Evolutionary conservation across 371 early-diverging fungal species (phyloP).

Genomic region (Dinochytrium kinnereticum): DNA sequence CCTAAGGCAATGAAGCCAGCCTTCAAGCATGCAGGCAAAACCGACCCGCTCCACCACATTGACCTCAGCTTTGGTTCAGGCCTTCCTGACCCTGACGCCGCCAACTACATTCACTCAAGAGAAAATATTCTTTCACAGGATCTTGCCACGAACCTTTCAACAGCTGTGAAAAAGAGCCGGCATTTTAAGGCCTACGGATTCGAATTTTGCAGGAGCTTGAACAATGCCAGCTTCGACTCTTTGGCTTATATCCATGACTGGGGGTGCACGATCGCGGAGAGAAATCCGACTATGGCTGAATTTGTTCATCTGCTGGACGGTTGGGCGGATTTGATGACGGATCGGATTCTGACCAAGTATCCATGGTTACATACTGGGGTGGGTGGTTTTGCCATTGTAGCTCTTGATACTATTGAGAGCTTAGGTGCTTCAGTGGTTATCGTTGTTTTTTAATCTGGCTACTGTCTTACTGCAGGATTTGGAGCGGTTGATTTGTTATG

Average conservation of each 20-base stretch:
- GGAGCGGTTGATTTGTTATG: conserved; percentile 43
- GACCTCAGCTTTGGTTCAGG: not conserved
- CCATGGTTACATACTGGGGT: conserved; percentile 1
- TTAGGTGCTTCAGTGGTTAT: not conserved
- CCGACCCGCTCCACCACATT: conserved; percentile 2
- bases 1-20: not conserved
- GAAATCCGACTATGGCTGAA: conserved; percentile 28
- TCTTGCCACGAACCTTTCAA: not conserved
- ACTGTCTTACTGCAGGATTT: not conserved
- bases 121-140: not conserved
- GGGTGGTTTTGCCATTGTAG: not conserved
- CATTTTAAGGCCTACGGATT: conserved; percentile 33
- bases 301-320: conserved; percentile 34
- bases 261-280: conserved; percentile 27
- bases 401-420: not conserved
- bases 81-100: not conserved
- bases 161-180: not conserved
- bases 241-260: conserved; percentile 27
- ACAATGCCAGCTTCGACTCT: conserved; percentile 42
- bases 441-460: not conserved
- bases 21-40: not conserved
- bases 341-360: conserved; percentile 1
- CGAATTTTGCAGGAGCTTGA: conserved; percentile 40
- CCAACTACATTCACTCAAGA: not conserved
- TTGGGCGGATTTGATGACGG: conserved; percentile 10